phyloP scores from a whole-genome alignment of 169 alveolate genomes.

The Cryptosporidium viatorum region DNA sequence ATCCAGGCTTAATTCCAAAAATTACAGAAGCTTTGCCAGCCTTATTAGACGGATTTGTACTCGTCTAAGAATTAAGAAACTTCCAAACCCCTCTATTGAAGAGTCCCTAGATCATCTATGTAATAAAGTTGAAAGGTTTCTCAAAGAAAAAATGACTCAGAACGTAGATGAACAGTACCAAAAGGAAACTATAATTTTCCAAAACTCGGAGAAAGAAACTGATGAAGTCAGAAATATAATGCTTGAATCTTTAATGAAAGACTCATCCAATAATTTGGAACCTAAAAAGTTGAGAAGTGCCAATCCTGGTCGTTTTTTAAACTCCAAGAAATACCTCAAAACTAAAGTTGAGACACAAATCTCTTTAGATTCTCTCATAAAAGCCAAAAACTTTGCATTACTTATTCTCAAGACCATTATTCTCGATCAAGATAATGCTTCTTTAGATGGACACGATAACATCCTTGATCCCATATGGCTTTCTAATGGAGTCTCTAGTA shows the following conservation, averaged over 20 bases:
- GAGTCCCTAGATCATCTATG: conserved; percentile 19
- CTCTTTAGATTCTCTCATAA: conserved; percentile 16
- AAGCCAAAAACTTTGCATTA: conserved; percentile 18
- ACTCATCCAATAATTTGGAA: not conserved
- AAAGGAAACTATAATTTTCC: not conserved
- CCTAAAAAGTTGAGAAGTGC: not conserved
- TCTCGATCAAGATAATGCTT: not conserved
- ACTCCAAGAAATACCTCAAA: not conserved
- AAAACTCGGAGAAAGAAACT: not conserved
- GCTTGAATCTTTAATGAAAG: not conserved
- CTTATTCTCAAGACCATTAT: not conserved
- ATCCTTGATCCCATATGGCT: conserved; percentile 41
- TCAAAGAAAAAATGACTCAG: not conserved
- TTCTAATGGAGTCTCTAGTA: conserved; percentile 21
- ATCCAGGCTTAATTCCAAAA: conserved; percentile 14
- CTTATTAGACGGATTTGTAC: conserved; percentile 18
- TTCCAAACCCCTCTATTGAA: conserved; percentile 22
- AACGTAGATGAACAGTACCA: not conserved
- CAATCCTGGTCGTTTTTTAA: not conserved
- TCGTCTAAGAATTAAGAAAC: conserved; percentile 14
- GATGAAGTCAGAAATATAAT: not conserved
- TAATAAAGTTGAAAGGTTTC: conserved; percentile 7
- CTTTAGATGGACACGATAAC: not conserved
- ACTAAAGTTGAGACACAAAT: not conserved
- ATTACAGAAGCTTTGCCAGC: conserved; percentile 50